These are phyloP conservation scores for Venturia carpophila DNA, from an alignment of 2,329 filamentous ascomycete species.

Conservation along the genomic window DNA sequence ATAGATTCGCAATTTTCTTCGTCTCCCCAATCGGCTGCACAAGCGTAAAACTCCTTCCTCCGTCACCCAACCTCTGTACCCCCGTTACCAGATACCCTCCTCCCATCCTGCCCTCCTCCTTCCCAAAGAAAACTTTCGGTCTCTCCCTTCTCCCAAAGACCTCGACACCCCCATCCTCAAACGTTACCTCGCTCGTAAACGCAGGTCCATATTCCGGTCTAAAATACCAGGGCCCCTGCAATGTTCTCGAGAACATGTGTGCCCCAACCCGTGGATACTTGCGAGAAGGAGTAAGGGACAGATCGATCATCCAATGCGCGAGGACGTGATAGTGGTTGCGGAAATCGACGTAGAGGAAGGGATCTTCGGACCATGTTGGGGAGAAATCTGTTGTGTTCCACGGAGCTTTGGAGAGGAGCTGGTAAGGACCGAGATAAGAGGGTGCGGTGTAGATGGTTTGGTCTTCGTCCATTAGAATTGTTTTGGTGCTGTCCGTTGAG, in stretches of 20 bases:
- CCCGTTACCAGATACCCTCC: not conserved
- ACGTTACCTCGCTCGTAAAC: not conserved
- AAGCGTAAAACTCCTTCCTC: not conserved
- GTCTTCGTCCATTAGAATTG: not conserved
- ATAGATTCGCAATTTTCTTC: no score
- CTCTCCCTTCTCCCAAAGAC: conserved; percentile 6
- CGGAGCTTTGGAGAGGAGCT: not conserved
- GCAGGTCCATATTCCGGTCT: not conserved
- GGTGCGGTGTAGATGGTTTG: not conserved
- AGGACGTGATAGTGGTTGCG: not conserved
- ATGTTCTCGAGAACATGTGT: not conserved
- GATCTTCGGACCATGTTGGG: not conserved
- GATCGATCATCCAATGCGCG: conserved; percentile 2
- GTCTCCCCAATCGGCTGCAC: not conserved
- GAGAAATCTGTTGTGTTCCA: conserved; percentile 6
- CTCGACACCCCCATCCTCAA: not conserved
- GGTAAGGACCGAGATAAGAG: not conserved
- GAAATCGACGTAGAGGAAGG: not conserved
- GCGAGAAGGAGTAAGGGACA: not conserved
- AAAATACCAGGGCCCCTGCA: not conserved
- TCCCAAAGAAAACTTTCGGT: not conserved
- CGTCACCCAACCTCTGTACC: not conserved
- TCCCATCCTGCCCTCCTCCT: not conserved
- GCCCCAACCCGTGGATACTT: not conserved
- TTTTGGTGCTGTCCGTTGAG: not conserved